These are phyloP conservation scores for Spathaspora girioi DNA, from an alignment of 805 yeast species.

Conservation along the genomic window DNA sequence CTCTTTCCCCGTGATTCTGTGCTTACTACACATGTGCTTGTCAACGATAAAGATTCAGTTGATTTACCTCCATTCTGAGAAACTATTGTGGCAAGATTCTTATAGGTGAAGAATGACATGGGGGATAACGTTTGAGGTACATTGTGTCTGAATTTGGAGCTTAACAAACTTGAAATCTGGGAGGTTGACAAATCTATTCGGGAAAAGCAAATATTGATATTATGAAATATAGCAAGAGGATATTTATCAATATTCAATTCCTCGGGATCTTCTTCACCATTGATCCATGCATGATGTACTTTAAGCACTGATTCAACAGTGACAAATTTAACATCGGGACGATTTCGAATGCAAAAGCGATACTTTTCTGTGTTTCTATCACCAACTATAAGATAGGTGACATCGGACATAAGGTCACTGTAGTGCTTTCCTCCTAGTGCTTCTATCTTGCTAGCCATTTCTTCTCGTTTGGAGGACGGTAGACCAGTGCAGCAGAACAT, in stretches of 20 bases:
- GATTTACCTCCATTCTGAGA: constrained; percentile 47
- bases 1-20: constrained; percentile 50
- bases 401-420: constrained; percentile 59
- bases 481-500: constrained; percentile 60
- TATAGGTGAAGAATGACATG: constrained; percentile 18
- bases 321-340: constrained; percentile 58
- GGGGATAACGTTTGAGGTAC: constrained; percentile 11
- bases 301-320: constrained; percentile 41
- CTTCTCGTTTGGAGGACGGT: constrained; percentile 35
- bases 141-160: constrained; percentile 18
- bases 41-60: constrained; percentile 46
- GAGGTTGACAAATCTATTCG: constrained; percentile 18
- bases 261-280: constrained; percentile 34
- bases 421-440: constrained; percentile 59
- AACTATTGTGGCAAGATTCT: constrained; percentile 31
- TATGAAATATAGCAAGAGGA: constrained; percentile 42
- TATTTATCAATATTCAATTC: constrained; percentile 18
- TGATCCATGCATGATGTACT: constrained; percentile 50
- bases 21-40: constrained; percentile 45
- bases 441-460: constrained; percentile 42
- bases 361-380: constrained; percentile 53
- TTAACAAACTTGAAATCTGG: constrained; percentile 8
- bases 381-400: constrained; percentile 58
- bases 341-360: constrained; percentile 44
- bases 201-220: constrained; percentile 44